These are phyloP conservation scores for Inga laurina DNA, from an alignment of 306 rosid species.

Conservation along the genomic window DNA sequence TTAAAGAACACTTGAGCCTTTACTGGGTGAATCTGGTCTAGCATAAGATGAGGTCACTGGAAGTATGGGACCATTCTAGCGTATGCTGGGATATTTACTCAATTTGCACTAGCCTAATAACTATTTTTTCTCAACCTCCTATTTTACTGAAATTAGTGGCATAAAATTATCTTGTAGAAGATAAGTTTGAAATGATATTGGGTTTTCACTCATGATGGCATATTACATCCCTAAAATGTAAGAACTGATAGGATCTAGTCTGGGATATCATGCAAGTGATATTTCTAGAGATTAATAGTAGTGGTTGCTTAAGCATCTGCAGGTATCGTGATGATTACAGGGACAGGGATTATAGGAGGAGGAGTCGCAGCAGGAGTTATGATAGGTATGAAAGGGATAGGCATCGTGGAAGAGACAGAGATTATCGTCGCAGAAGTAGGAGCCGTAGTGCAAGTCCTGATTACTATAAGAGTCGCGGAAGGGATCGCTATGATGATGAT, in stretches of 20 bases:
- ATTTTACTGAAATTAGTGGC: neutral
- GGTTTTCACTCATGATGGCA: neutral
- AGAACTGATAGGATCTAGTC: constrained; percentile 3
- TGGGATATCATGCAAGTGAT: neutral
- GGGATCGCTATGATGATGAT: constrained; percentile 66
- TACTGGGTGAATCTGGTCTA: neutral
- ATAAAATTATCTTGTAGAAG: neutral
- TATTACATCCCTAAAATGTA: neutral
- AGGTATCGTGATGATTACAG: constrained; percentile 66
- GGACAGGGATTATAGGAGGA: constrained; percentile 61
- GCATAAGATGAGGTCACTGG: neutral
- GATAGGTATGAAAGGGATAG: constrained; percentile 70
- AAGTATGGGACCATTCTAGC: neutral
- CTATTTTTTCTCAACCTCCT: neutral
- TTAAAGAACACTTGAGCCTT: neutral
- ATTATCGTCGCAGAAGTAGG: constrained; percentile 59
- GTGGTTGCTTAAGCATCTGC: constrained; percentile 6
- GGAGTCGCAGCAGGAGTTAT: constrained; percentile 76
- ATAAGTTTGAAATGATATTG: neutral
- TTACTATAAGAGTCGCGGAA: constrained; percentile 61
- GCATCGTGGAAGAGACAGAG: constrained; percentile 64
- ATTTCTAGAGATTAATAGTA: neutral
- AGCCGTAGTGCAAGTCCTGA: constrained; percentile 78
- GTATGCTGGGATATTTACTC: neutral
- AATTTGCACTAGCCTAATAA: neutral